Evolutionary conservation across 2,329 filamentous ascomycete species (phyloP).

Genomic region (Diaporthe capsici): DNA sequence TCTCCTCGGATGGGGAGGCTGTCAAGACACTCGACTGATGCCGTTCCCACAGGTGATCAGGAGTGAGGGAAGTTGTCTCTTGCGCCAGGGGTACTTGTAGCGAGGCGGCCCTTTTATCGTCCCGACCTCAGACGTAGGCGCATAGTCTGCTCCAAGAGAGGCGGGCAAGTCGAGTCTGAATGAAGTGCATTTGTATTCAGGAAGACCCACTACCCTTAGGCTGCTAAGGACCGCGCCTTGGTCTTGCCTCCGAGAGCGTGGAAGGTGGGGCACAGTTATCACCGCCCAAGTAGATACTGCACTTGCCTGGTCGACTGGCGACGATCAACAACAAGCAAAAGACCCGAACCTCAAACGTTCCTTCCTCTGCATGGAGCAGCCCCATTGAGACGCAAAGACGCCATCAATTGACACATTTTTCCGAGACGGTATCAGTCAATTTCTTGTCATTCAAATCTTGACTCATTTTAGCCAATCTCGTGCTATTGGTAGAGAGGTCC

Average conservation of each 20-base stretch:
- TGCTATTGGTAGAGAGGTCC: not conserved
- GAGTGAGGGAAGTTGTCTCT: not conserved
- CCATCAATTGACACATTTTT: not conserved
- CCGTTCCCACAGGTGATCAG: not conserved
- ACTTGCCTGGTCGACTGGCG: not conserved
- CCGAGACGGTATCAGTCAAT: not conserved
- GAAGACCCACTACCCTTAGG: not conserved
- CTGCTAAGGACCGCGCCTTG: not conserved
- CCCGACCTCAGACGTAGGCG: not conserved
- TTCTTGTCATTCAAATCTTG: not conserved
- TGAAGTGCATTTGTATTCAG: not conserved
- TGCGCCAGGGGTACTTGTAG: conserved; percentile 7
- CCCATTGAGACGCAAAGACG: not conserved
- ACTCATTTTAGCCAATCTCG: not conserved
- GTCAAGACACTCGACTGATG: not conserved
- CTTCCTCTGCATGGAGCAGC: not conserved
- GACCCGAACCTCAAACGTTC: not conserved
- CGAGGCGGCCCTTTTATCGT: conserved; percentile 13
- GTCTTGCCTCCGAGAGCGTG: rapidly evolving
- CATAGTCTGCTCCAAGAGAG: conserved; percentile 1
- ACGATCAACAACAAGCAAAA: not conserved
- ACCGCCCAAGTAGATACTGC: not conserved
- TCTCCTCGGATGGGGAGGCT: not conserved
- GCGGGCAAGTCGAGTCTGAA: not conserved
- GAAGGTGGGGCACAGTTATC: conserved; percentile 12